A percentile compares a stretch with the other conserved stretches of the same genome.
These are phyloP conservation scores for Phytophthora sp. DNA, from an alignment of 352 stramenopile genomes.

Conservation along the genomic window DNA sequence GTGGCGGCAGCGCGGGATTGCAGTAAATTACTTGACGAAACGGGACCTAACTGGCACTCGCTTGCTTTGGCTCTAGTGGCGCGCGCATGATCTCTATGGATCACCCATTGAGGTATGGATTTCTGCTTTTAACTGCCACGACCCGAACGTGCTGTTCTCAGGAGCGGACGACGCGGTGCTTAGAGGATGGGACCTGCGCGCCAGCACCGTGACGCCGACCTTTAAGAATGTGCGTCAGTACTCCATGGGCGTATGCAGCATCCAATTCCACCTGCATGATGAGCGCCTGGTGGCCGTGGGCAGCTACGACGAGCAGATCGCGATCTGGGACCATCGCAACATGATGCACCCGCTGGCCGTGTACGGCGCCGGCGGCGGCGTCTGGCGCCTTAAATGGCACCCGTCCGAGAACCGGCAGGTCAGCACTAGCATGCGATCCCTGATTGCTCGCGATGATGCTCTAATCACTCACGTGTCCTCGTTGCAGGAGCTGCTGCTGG, in stretches of 20 bases:
- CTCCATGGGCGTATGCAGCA: conserved; percentile 86
- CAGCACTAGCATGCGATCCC: background rate
- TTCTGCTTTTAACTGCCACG: conserved; percentile 77
- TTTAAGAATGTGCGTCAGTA: conserved; percentile 72
- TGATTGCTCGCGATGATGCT: background rate
- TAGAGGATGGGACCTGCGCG: conserved; percentile 83
- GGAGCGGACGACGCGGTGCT: conserved; percentile 79
- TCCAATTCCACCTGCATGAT: conserved; percentile 81
- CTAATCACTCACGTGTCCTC: conserved; percentile 9
- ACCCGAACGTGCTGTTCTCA: conserved; percentile 79
- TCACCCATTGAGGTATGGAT: conserved; percentile 87
- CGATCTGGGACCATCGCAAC: conserved; percentile 75
- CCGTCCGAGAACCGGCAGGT: conserved; percentile 55
- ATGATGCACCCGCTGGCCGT: conserved; percentile 60
- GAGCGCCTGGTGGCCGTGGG: conserved; percentile 72
- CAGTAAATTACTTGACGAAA: conserved; percentile 18
- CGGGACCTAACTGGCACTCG: conserved; percentile 20
- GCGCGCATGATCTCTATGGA: conserved; percentile 74
- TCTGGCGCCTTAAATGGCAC: conserved; percentile 90
- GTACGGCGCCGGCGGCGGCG: conserved; percentile 63
- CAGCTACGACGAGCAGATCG: conserved; percentile 86
- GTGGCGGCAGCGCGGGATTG: background rate
- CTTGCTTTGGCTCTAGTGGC: conserved; percentile 53
- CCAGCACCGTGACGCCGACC: conserved; percentile 31
- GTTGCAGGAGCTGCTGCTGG: conserved; percentile 67